Evolutionary conservation across 257 asterid species (phyloP), one percentile per base, ranked within the genome.

Genomic region (Osmanthus fragrans): DNA sequence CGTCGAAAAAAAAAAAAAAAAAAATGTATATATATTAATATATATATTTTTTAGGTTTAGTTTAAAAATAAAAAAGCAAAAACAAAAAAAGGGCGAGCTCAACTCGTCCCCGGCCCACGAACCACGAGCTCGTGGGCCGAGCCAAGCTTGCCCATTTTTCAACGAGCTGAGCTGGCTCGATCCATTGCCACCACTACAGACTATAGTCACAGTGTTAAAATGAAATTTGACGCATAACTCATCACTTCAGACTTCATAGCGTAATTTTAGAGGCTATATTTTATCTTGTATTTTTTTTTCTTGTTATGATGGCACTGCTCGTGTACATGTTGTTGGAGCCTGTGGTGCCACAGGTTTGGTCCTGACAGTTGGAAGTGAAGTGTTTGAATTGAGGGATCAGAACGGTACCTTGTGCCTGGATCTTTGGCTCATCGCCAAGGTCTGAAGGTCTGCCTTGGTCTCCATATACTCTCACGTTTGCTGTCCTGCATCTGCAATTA

Each of bases 331-430:
- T 68, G 90, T 93, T 84, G 99, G 97, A 77, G 98, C 94, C 64
- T 98, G 97, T 74, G 93, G 96, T 72, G 99, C 99, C 89, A 73
- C 96, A 19, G 99, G 97, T 74, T 87, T 96, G 91, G 97, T 87
- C 23, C 86, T 96, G 82, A 93, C 96, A 21, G 89, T 91, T 42
- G 98, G 94, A 75, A 96, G 99, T 82, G 98, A 96, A 85, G 87
- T 92, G 65, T 93, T 92, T 84, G 99, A 96, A 88, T n/a, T n/a
- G n/a, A n/a, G n/a, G 99, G 92, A 86, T 91, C 97, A 0, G 98
- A 94, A 47, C 88, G 96, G 75, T 93, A 97, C 37, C 87, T 93
- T 74, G 94, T 92, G 84, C 99, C 97, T 80, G 99, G 99, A 67
- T 92, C 97, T 25, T 81, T 96, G 72, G 99, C 93, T 82, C 90